Evolutionary conservation across 768 basidiomycete genomes (phyloP).

Genomic region (Pisolithus orientalis): DNA sequence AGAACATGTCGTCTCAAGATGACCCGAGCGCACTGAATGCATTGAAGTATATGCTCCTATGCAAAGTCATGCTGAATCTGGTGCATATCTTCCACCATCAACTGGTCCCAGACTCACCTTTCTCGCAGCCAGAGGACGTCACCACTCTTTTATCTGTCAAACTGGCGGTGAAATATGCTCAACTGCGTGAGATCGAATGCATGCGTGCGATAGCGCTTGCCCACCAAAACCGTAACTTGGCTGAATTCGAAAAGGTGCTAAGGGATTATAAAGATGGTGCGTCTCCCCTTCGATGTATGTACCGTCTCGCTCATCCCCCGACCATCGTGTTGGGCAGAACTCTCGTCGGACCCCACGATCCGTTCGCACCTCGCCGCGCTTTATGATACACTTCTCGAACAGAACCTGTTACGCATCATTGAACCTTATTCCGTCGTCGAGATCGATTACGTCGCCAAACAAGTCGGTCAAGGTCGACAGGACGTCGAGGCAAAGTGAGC

Average conservation of each 20-base stretch:
- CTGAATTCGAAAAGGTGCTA: constrained; percentile 83
- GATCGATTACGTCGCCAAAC: constrained; percentile 78
- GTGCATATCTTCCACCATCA: constrained; percentile 39
- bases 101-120: neutral
- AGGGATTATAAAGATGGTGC: constrained; percentile 78
- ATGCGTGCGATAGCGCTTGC: constrained; percentile 94
- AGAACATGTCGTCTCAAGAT: constrained; percentile 75
- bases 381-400: constrained; percentile 94
- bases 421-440: constrained; percentile 95
- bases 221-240: constrained; percentile 86
- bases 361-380: constrained; percentile 89
- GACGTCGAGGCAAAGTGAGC: constrained; percentile 87
- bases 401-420: constrained; percentile 91
- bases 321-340: constrained; percentile 45
- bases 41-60: constrained; percentile 96
- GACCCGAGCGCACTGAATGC: constrained; percentile 72
- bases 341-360: constrained; percentile 93
- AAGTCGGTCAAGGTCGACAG: constrained; percentile 82
- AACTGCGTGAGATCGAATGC: constrained; percentile 84
- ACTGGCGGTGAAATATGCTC: constrained; percentile 72
- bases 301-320: constrained; percentile 35
- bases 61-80: constrained; percentile 96
- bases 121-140: constrained; percentile 82
- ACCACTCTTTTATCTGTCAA: constrained; percentile 82
- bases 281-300: constrained; percentile 21